These are phyloP conservation scores for Nigrograna mackinnonii DNA, from an alignment of 2,329 filamentous ascomycete genomes.

Conservation along the genomic window DNA sequence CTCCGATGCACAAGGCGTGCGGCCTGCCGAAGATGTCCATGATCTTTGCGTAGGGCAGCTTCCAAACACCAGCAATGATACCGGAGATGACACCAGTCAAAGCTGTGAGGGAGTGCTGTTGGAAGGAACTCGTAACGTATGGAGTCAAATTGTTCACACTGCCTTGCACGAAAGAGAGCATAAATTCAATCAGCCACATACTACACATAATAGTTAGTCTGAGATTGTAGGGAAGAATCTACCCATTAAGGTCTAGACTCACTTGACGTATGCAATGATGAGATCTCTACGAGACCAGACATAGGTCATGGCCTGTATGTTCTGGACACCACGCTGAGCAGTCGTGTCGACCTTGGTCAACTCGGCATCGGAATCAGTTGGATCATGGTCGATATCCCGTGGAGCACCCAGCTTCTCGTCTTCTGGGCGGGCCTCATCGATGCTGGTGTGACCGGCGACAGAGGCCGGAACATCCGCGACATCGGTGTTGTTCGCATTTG, in stretches of 20 bases:
- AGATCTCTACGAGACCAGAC: conserved; percentile 32
- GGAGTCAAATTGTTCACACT: conserved; percentile 43
- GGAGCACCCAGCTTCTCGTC: conserved; percentile 33
- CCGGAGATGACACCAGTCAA: conserved; percentile 42
- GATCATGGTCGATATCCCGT: conserved; percentile 11
- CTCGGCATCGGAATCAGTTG: conserved; percentile 26
- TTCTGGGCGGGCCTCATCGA: conserved; percentile 9
- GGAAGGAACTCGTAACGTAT: conserved; percentile 46
- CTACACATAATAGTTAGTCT: conserved; percentile 13
- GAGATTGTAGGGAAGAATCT: too few relatives aligned
- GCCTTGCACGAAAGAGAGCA: conserved; percentile 51
- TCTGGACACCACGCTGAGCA: conserved; percentile 31
- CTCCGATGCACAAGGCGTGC: conserved; percentile 38
- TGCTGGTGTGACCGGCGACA: conserved; percentile 29
- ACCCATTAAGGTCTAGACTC: too few relatives aligned
- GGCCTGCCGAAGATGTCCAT: conserved; percentile 49
- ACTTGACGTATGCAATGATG: conserved; percentile 32
- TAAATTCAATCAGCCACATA: conserved; percentile 48
- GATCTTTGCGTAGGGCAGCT: conserved; percentile 47
- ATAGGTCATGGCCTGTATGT: conserved; percentile 28
- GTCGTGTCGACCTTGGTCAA: conserved; percentile 34
- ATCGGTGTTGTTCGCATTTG: conserved; percentile 23
- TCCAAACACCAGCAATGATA: conserved; percentile 43
- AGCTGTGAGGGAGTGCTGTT: conserved; percentile 40
- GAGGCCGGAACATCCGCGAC: conserved; percentile 30